Base-by-base conservation (phyloP, 805 yeast species). In the Candida ulmi region DNA sequence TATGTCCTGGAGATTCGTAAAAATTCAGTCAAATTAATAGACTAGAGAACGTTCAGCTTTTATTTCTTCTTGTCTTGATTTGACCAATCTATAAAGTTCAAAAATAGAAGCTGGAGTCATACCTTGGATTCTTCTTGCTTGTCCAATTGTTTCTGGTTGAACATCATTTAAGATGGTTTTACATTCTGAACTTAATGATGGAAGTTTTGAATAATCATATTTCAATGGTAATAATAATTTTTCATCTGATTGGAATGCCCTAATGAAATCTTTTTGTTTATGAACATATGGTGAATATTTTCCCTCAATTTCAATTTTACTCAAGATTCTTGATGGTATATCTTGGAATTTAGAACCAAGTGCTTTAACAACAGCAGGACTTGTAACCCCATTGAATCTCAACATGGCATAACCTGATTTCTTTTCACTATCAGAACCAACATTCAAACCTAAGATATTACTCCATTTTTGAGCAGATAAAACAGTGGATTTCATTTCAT, bases 41-140 rank as follows among this genome's bases (percentile, higher is more conserved):
- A 23, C 11, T 28, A 18, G 11, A 1, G 42, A 45, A 27, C 56
- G 44, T 24, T 48, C 54, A 24, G 44, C 43, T 36, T 27, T 47
- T 34, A 53, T 45, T 28, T 49, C 52, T 1, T 41, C 37, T 38
- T 59, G 65, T 36, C 54, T 51, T 11, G 55, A 37, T 43, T 57
- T 61, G 6, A 57, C 68, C 40, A 83, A 57, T 44, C 80, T 69
- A 55, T 80, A 85, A 35, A 90, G 68, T 55, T 86, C 95, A 46
- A 88, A 83, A 15, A 87, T 68, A 0, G 96, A 93, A 0, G 96
- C 91, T 0, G 98, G 96, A 0, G 98, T 91, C 2, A 93, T 80
- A 1, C 99, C 98, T 54, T 93, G 95, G 11, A 91, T 83, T 50
- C 98, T 71, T 57, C 95, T 73, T 0, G 98, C 98, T 58, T 93